A percentile compares a stretch with the other conserved stretches of the same genome.
Conservation (phyloP, 306 rosid species). For the Gillenia trifoliata region DNA sequence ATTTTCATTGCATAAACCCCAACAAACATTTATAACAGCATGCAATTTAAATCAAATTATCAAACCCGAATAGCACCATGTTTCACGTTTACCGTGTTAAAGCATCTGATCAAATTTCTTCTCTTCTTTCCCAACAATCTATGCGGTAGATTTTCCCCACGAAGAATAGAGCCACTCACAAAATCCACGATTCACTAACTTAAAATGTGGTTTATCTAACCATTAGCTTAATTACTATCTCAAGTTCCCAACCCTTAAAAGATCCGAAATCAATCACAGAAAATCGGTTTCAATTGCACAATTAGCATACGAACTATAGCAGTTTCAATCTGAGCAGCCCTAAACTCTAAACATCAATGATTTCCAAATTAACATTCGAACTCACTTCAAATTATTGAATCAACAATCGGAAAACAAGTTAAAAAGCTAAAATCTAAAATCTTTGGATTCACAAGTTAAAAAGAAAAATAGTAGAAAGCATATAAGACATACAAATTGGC, state of each 20-base stretch:
- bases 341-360: background rate
- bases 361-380: background rate
- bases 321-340: background rate
- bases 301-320: background rate
- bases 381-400: background rate
- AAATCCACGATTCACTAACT: background rate
- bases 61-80: background rate
- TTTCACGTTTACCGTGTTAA: background rate
- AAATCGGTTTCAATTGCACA: background rate
- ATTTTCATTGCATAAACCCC: background rate
- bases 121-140: background rate
- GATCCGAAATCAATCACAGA: background rate
- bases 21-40: background rate
- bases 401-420: background rate
- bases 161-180: background rate
- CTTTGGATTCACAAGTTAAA: background rate
- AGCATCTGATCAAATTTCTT: background rate
- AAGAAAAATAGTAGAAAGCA: background rate
- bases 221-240: background rate
- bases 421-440: background rate
- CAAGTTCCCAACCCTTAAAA: background rate
- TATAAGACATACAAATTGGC: constrained; percentile 20
- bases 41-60: background rate
- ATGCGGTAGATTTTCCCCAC: background rate
- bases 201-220: background rate